Conservation (phyloP, 129 eudicot species). For the Sambucus nigra region DNA sequence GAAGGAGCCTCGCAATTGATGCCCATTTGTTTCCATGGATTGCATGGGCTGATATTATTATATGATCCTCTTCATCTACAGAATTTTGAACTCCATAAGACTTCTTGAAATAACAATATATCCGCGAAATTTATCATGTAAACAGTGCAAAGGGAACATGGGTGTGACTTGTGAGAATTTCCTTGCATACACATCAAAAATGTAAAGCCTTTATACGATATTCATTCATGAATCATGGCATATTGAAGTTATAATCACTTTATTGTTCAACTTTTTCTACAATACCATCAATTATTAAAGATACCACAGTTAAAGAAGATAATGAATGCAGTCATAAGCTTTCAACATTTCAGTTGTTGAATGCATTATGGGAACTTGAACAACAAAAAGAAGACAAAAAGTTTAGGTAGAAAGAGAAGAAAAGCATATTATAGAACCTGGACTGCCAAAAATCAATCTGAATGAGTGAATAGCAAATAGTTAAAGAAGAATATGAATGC, state of each 20-base stretch:
- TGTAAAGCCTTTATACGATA: too few species aligned
- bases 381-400: not conserved
- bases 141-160: not conserved
- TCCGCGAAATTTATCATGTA: not conserved
- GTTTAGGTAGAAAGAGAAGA: not conserved
- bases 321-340: too few species aligned
- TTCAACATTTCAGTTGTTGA: too few species aligned
- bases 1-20: conserved; percentile 64
- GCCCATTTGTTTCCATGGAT: conserved; percentile 90
- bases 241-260: too few species aligned
- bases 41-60: conserved; percentile 57
- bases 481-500: too few species aligned
- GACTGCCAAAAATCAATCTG: too few species aligned
- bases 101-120: not conserved
- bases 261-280: too few species aligned
- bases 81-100: not conserved
- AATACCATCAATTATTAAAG: too few species aligned
- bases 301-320: too few species aligned
- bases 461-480: not conserved
- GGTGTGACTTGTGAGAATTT: too few species aligned
- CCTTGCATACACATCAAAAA: too few species aligned
- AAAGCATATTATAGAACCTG: not conserved
- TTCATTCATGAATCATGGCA: too few species aligned
- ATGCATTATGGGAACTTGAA: not conserved
- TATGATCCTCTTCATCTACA: conserved; percentile 76